Evolutionary conservation across 2,329 filamentous ascomycete genomes (phyloP).

Genomic region (Didymella sp.): DNA sequence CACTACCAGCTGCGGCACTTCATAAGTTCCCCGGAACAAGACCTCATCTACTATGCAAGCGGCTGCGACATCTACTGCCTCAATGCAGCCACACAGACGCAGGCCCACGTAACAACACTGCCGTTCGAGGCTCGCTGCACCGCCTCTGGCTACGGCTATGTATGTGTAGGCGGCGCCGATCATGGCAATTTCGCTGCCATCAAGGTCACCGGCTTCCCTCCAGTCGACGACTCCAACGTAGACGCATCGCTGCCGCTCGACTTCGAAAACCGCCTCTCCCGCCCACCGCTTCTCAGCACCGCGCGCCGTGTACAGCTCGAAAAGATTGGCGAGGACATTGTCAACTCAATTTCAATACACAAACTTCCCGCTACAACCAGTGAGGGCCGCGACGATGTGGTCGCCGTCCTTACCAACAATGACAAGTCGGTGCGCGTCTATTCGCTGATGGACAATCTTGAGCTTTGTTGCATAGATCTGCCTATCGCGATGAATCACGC

Average conservation of each 20-base stretch:
- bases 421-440: constrained; percentile 89
- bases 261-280: constrained; percentile 44
- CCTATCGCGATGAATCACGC: constrained; percentile 92
- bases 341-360: constrained; percentile 72
- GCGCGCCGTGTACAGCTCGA: constrained; percentile 58
- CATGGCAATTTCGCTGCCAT: constrained; percentile 87
- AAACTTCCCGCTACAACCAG: constrained; percentile 54
- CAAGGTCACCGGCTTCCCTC: constrained; percentile 59
- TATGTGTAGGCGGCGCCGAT: constrained; percentile 85
- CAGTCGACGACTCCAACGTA: constrained; percentile 57
- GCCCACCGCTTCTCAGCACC: constrained; percentile 49
- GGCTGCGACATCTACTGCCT: constrained; percentile 66
- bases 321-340: constrained; percentile 67
- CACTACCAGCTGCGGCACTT: constrained; percentile 92
- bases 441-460: constrained; percentile 71
- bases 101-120: constrained; percentile 75
- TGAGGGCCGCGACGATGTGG: constrained; percentile 61
- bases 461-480: constrained; percentile 74
- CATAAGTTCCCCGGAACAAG: constrained; percentile 78
- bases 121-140: constrained; percentile 78
- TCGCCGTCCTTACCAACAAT: constrained; percentile 87
- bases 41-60: constrained; percentile 85
- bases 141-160: constrained; percentile 83
- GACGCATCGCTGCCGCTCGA: constrained; percentile 65
- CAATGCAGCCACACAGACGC: constrained; percentile 72